Conservation (phyloP, 441 rosid species). For the Flueggea neowawraea region DNA sequence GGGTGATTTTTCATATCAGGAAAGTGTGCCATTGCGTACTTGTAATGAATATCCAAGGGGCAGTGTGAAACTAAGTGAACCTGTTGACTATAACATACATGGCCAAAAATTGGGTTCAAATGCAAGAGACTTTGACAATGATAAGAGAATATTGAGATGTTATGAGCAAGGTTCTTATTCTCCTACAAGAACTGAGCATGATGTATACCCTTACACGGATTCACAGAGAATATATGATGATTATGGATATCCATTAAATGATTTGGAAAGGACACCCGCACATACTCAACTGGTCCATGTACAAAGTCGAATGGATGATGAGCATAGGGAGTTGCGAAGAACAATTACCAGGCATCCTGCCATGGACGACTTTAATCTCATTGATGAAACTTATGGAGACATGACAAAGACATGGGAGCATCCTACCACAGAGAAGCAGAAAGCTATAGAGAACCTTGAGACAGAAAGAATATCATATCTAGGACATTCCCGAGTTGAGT, state of each 20-base stretch:
- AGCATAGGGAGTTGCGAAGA: constrained; percentile 35
- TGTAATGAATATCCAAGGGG: constrained; percentile 35
- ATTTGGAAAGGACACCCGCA: constrained; percentile 23
- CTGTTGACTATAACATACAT: constrained; percentile 23
- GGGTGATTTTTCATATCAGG: constrained; percentile 28
- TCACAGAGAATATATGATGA: constrained; percentile 28
- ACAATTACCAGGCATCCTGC: constrained; percentile 25
- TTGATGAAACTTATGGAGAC: constrained; percentile 29
- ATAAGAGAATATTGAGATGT: constrained; percentile 21
- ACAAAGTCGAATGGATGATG: constrained; percentile 27
- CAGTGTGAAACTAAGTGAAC: constrained; percentile 29
- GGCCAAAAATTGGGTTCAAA: constrained; percentile 28
- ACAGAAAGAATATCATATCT: constrained; percentile 25
- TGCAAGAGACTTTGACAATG: constrained; percentile 28
- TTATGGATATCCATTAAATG: constrained; percentile 32
- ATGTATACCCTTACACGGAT: constrained; percentile 31
- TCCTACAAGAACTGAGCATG: constrained; percentile 31
- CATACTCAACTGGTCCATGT: constrained; percentile 30
- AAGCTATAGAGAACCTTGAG: constrained; percentile 27
- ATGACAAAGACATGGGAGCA: constrained; percentile 31
- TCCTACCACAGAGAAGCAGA: constrained; percentile 24
- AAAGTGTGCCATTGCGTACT: constrained; percentile 27
- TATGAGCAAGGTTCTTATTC: constrained; percentile 25
- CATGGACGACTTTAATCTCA: constrained; percentile 25
- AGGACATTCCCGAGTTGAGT: constrained; percentile 24